Conservation (phyloP, 2,329 filamentous ascomycete species). For the Aspergillus udagawae region DNA sequence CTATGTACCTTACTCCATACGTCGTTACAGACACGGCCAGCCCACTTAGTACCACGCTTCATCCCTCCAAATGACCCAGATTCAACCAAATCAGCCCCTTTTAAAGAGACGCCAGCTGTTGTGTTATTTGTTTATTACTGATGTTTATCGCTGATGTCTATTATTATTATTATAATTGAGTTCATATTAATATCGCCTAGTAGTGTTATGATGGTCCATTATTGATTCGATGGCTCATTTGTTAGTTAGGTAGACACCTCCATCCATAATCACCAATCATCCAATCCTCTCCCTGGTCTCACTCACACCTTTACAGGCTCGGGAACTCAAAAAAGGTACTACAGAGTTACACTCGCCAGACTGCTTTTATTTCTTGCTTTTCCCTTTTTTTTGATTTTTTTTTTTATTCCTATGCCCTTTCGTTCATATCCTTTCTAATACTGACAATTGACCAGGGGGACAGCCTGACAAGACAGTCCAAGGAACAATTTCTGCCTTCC, state of each 20-base stretch:
- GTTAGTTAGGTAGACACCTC: neutral
- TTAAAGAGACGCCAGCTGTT: neutral
- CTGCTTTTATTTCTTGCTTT: slow-evolving; percentile 1
- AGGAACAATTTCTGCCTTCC: neutral
- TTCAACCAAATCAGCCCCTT: neutral
- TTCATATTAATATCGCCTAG: neutral
- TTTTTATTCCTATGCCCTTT: slow-evolving; percentile 1
- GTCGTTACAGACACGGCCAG: neutral
- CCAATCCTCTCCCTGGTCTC: neutral
- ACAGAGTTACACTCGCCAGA: neutral
- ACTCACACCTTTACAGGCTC: neutral
- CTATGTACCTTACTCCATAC: neutral
- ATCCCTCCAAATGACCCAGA: neutral
- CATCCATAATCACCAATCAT: neutral
- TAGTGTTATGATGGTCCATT: neutral
- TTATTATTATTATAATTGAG: neutral
- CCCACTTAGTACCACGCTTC: neutral
- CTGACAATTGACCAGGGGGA: neutral
- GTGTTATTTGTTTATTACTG: neutral
- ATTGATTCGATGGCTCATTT: neutral
- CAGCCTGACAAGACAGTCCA: too few relatives aligned
- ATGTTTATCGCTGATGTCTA: neutral
- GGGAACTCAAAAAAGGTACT: neutral
- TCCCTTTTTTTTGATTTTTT: neutral
- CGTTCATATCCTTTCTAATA: neutral